Conservation (phyloP, 192 early-diverging fungal species). For the Umbelopsis sp. region DNA sequence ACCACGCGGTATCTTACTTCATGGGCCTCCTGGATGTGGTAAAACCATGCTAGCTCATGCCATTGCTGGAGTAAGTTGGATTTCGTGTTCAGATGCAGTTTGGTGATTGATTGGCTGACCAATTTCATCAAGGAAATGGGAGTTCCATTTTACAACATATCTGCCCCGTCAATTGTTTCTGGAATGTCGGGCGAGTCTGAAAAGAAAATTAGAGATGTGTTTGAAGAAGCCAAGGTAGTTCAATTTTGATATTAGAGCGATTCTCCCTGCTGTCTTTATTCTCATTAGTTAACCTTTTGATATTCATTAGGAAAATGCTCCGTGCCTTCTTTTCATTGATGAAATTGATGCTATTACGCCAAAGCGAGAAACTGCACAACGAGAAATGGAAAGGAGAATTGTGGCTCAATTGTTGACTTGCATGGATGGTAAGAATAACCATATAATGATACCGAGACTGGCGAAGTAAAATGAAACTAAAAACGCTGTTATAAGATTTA, state of each 20-base stretch:
- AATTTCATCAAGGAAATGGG: slow-evolving; percentile 63
- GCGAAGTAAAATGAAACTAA: not conserved
- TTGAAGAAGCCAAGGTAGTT: slow-evolving; percentile 86
- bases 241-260: too few species aligned
- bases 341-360: slow-evolving; percentile 99
- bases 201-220: slow-evolving; percentile 96
- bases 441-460: not conserved
- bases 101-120: not conserved
- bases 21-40: slow-evolving; percentile 97
- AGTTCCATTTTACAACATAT: slow-evolving; percentile 91
- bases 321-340: slow-evolving; percentile 92
- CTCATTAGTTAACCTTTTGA: not conserved
- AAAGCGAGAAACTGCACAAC: slow-evolving; percentile 98
- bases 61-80: slow-evolving; percentile 78
- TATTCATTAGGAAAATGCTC: slow-evolving; percentile 28
- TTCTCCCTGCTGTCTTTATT: too few species aligned
- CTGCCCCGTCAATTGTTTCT: slow-evolving; percentile 92
- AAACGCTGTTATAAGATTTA: slow-evolving; percentile 55
- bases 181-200: slow-evolving; percentile 99
- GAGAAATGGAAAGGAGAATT: slow-evolving; percentile 98
- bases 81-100: not conserved
- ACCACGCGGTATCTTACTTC: slow-evolving; percentile 90
- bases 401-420: slow-evolving; percentile 97
- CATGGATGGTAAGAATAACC: slow-evolving; percentile 91
- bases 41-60: slow-evolving; percentile 96